Base-by-base conservation (phyloP, 2,329 filamentous ascomycete species). In the Endocalyx cinctus region DNA sequence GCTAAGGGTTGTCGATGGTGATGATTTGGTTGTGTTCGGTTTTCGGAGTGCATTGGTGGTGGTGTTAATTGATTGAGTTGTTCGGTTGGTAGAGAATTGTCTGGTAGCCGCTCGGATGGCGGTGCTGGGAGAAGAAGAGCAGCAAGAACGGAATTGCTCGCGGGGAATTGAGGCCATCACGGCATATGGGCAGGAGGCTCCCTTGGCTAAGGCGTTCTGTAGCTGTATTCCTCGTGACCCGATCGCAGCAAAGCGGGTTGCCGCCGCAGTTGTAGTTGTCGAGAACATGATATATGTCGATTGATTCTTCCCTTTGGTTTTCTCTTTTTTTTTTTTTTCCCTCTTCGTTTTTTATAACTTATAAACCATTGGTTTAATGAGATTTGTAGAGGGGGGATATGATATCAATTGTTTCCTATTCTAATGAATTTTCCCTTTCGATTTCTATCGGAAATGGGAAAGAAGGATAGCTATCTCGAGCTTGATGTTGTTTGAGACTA, bases 181-280 rank as follows among this genome's bases (percentile, higher is more conserved):
- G 10, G 49, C 45, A 37, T 44, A 51, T 11, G 40, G 45, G 42
- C 43, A 48, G 33, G 25, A 40, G 34, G 50, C 42, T 29, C 51
- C 51, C 42, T 48, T 46, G 25, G 42, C 25, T 31, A 52, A 41
- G 19, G 47, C 41, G 14, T 43, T 39, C 35, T 47, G 52, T 23
- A 57, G 45, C 28, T 56, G 51, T 13, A 57, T 45, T 29, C 47
- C 40, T 15, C 53, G 51, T 29, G 46, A 42, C 42, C 45, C 45
- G 11, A 57, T 38, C 16, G 41, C 39, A 43, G 50, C 48, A 30
- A 54, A 35, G 39, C 54, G 55, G 34, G 48, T 42, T 26, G 50
- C 39, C 35, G 44, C 42, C 20, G 42, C 45, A 28, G 49, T 42
- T 40, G 50, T 41, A 35, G 50, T 48, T 17, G 50, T 41, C 39